Evolutionary conservation across 2,329 filamentous ascomycete genomes (phyloP), one percentile per base, ranked within the genome.

Genomic region (Tolypocladium capitatum): DNA sequence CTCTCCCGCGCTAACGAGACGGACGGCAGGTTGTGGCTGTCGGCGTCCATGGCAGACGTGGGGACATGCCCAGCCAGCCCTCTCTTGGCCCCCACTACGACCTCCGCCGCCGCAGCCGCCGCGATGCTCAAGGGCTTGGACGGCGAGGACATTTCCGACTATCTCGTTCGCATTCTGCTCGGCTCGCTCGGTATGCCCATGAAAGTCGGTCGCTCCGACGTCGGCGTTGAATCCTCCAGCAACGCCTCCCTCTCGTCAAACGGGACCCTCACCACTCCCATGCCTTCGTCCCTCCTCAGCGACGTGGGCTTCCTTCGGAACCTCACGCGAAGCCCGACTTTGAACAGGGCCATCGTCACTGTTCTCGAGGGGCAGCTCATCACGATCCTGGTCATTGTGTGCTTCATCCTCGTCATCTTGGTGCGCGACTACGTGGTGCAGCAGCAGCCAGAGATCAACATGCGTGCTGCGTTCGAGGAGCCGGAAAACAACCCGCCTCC

Each of bases 341-440:
- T 94, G 49, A 97, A 97, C 63, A 80, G 83, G 43, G 75, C 84
- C 46, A 68, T 96, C 16, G 81, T 97, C 46, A 84, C 89, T 55
- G 79, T 91, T 1, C 70, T 96, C 4, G 92, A 98, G 67, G 92
- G 92, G 4, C 90, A 95, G 60, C 78, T 97, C 43, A 95, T 98
- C 55, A 98, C 91, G 1, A 70, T 96, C 6, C 69, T 94, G 11
- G 87, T 97, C 45, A 91, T 98, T 8, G 76, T 95, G 41, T 89
- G 84, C 49, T 98, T 97, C 64, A 96, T 98, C 50, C 70, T 98
- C n/a, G 82, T 98, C 38, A 98, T 98, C 56, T 69, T 98, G 4
- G 96, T 98, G 43, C 75, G 94, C 43, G 92, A 98, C 68, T 98
- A 95, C 76, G 92, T 98, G 45, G 89, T 98, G 10, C 92, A 98